Evolutionary conservation across 2,329 filamentous ascomycete genomes (phyloP).

Genomic region (Gremmenia infestans): DNA sequence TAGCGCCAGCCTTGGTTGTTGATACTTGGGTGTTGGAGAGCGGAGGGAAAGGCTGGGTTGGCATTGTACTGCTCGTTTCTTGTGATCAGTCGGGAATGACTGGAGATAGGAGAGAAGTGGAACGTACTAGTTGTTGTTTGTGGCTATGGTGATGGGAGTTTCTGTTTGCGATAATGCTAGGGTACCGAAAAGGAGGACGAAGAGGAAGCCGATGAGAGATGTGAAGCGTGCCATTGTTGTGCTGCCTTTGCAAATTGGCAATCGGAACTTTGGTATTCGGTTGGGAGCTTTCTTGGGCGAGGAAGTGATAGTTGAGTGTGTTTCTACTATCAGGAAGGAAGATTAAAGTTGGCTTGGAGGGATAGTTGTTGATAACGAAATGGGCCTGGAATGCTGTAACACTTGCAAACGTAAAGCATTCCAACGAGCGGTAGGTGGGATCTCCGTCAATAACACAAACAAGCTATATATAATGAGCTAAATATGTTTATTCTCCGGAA

Average conservation of each 20-base stretch:
- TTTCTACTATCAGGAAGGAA: not conserved
- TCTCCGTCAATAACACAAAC: not conserved
- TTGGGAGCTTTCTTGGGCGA: not conserved
- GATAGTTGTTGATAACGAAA: not conserved
- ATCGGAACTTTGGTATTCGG: not conserved
- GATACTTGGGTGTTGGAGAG: too few relatives aligned
- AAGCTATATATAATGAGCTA: not conserved
- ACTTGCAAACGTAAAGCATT: not conserved
- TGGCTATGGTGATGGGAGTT: not conserved
- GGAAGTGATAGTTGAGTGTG: not conserved
- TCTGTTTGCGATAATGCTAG: not conserved
- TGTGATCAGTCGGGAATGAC: not conserved
- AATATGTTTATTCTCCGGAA: not conserved
- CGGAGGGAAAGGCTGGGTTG: not conserved
- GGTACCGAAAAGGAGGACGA: slow-evolving; percentile 2
- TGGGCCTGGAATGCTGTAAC: not conserved
- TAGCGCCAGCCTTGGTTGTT: too few relatives aligned
- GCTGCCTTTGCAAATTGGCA: not conserved
- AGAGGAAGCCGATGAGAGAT: not conserved
- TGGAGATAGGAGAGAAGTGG: not conserved
- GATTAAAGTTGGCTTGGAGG: not conserved
- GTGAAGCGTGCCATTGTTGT: slow-evolving; percentile 8
- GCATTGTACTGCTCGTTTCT: not conserved
- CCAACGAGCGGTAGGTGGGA: not conserved
- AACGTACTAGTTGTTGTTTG: slow-evolving; percentile 11